These are phyloP conservation scores for Phytophthora pini DNA, from an alignment of 352 stramenopile species.

Conservation along the genomic window DNA sequence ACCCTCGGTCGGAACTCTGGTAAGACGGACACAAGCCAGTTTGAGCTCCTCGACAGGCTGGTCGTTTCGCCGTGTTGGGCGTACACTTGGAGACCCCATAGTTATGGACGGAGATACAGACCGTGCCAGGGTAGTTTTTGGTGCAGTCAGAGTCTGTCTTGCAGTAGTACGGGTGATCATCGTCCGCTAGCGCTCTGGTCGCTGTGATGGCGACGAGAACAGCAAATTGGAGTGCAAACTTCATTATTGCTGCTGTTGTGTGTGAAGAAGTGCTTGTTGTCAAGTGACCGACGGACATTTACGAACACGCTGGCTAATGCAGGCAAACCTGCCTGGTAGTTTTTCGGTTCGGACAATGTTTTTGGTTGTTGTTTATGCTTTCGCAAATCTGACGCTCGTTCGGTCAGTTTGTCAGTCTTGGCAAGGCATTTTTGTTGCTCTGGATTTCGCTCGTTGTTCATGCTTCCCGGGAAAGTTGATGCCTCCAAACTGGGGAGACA, in stretches of 20 bases:
- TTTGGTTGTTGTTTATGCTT: conserved; percentile 6
- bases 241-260: conserved; percentile 28
- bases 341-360: neutral
- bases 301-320: too few relatives aligned
- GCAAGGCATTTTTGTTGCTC: neutral
- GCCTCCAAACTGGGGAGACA: too few relatives aligned
- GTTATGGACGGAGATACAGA: conserved; percentile 74
- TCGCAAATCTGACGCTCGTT: neutral
- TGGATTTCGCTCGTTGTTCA: conserved; percentile 10
- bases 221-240: conserved; percentile 34
- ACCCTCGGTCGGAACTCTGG: conserved; percentile 63
- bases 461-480: conserved; percentile 4
- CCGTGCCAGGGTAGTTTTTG: conserved; percentile 59
- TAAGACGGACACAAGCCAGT: conserved; percentile 77
- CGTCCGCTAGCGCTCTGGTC: conserved; percentile 16
- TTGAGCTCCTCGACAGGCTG: conserved; percentile 67
- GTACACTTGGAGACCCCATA: conserved; percentile 81
- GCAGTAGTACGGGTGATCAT: conserved; percentile 51
- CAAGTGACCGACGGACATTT: neutral
- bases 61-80: conserved; percentile 66
- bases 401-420: neutral
- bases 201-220: conserved; percentile 28
- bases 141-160: conserved; percentile 67
- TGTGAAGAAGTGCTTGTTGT: conserved; percentile 6
- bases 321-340: too few relatives aligned